These are phyloP conservation scores for Ophiostoma ulmi DNA, from an alignment of 2,329 filamentous ascomycete genomes.

Conservation along the genomic window DNA sequence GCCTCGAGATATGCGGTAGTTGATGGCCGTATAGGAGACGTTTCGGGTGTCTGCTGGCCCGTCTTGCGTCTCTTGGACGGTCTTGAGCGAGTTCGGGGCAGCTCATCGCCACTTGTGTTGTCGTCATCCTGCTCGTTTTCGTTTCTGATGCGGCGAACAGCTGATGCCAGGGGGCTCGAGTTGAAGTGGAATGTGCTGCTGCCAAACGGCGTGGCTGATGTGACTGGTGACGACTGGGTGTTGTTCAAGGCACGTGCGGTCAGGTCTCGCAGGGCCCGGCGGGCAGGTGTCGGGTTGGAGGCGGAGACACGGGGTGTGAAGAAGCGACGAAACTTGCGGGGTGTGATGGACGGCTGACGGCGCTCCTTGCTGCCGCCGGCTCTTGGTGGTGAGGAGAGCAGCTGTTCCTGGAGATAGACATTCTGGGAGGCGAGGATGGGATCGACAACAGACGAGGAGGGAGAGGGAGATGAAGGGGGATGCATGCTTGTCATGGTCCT, in stretches of 20 bases:
- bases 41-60: slow-evolving; percentile 38
- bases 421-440: slow-evolving; percentile 14
- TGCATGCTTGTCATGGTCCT: slow-evolving; percentile 28
- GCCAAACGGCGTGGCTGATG: slow-evolving; percentile 2
- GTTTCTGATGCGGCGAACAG: not conserved
- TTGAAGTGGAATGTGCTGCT: slow-evolving; percentile 7
- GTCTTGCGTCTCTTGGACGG: slow-evolving; percentile 38
- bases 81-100: slow-evolving; percentile 21
- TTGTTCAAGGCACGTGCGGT: slow-evolving; percentile 39
- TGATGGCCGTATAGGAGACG: slow-evolving; percentile 35
- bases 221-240: slow-evolving; percentile 36
- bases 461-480: slow-evolving; percentile 7
- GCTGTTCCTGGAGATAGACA: slow-evolving; percentile 1
- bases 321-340: slow-evolving; percentile 50
- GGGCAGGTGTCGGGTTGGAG: slow-evolving; percentile 36
- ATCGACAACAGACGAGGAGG: slow-evolving; percentile 18
- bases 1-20: slow-evolving; percentile 17
- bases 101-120: slow-evolving; percentile 27
- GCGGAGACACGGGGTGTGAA: slow-evolving; percentile 46
- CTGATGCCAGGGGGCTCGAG: slow-evolving; percentile 36
- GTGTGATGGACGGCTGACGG: slow-evolving; percentile 49
- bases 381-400: slow-evolving; percentile 31
- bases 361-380: slow-evolving; percentile 39
- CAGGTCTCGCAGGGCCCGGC: slow-evolving; percentile 40
- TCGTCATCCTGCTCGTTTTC: slow-evolving; percentile 32